A percentile compares a stretch with the other conserved stretches of the same genome.
Conservation (phyloP, 139 green algal species). For the Trebouxia sp. region DNA sequence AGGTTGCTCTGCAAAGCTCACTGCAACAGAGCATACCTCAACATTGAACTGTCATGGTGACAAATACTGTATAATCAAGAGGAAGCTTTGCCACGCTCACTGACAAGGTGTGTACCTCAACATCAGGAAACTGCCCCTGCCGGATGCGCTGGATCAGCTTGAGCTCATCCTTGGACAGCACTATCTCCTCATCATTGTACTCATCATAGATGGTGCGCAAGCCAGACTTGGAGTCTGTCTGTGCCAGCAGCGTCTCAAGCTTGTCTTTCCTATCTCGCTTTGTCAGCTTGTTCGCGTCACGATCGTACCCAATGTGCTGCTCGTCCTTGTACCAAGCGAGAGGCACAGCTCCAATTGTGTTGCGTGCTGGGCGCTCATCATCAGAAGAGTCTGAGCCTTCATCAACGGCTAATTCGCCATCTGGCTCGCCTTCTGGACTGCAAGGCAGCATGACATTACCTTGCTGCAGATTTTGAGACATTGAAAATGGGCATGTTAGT, state of each 20-base stretch:
- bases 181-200: slow-evolving; percentile 97
- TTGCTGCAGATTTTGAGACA: too few species aligned
- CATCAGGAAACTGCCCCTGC: slow-evolving; percentile 83
- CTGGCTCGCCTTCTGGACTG: slow-evolving; percentile 9
- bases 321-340: slow-evolving; percentile 95
- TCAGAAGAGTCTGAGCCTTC: slow-evolving; percentile 90
- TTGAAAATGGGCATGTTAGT: too few species aligned
- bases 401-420: neutral
- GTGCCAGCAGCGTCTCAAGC: slow-evolving; percentile 78
- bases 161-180: slow-evolving; percentile 87
- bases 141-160: slow-evolving; percentile 90
- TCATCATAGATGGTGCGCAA: slow-evolving; percentile 91
- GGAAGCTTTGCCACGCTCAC: too few species aligned
- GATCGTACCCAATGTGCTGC: slow-evolving; percentile 95
- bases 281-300: slow-evolving; percentile 70
- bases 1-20: too few species aligned
- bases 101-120: slow-evolving; percentile 61
- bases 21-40: too few species aligned
- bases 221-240: slow-evolving; percentile 57
- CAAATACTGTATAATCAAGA: too few species aligned
- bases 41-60: too few species aligned
- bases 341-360: slow-evolving; percentile 91
- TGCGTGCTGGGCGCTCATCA: slow-evolving; percentile 84
- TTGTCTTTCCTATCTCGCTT: slow-evolving; percentile 64
- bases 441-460: neutral